Conservation (phyloP, 2,329 filamentous ascomycete genomes). For the Lasiodiplodia gonubiensis region DNA sequence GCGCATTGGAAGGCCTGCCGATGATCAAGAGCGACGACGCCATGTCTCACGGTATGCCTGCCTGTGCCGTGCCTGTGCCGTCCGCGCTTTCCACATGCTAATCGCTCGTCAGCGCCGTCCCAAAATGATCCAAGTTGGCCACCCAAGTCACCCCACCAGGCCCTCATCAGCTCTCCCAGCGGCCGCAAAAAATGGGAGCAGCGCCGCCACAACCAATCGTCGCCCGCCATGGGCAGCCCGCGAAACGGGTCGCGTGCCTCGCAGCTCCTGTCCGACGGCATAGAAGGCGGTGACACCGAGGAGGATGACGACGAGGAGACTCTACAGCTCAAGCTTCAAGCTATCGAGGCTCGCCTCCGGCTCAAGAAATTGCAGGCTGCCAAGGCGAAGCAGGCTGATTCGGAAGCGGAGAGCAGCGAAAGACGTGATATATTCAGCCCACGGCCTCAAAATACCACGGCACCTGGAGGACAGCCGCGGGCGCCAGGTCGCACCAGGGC, state of each 20-base stretch:
- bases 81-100: slow-evolving; percentile 6
- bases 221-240: slow-evolving; percentile 51
- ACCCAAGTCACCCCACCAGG: slow-evolving; percentile 66
- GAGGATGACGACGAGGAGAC: slow-evolving; percentile 84
- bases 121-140: slow-evolving; percentile 61
- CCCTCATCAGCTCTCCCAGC: slow-evolving; percentile 72
- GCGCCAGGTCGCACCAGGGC: neutral
- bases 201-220: slow-evolving; percentile 57
- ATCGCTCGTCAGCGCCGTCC: slow-evolving; percentile 32
- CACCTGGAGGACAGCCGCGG: slow-evolving; percentile 31
- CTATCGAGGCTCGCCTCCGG: slow-evolving; percentile 85
- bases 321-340: slow-evolving; percentile 81
- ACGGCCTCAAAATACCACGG: slow-evolving; percentile 36
- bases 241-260: slow-evolving; percentile 22
- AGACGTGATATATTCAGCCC: slow-evolving; percentile 40
- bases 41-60: slow-evolving; percentile 46
- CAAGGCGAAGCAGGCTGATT: slow-evolving; percentile 52
- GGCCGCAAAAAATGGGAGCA: slow-evolving; percentile 78
- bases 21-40: slow-evolving; percentile 58
- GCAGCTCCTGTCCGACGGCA: slow-evolving; percentile 35
- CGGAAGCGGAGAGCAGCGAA: slow-evolving; percentile 35
- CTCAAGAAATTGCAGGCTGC: slow-evolving; percentile 81
- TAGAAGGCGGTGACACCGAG: slow-evolving; percentile 64
- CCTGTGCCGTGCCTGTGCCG: slow-evolving; percentile 13
- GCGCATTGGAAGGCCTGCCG: slow-evolving; percentile 34